Percentiles rank a stretch among this genome's conserved stretches.
These are phyloP conservation scores for Macaranga tanarius DNA, from an alignment of 441 rosid species.

Conservation along the genomic window DNA sequence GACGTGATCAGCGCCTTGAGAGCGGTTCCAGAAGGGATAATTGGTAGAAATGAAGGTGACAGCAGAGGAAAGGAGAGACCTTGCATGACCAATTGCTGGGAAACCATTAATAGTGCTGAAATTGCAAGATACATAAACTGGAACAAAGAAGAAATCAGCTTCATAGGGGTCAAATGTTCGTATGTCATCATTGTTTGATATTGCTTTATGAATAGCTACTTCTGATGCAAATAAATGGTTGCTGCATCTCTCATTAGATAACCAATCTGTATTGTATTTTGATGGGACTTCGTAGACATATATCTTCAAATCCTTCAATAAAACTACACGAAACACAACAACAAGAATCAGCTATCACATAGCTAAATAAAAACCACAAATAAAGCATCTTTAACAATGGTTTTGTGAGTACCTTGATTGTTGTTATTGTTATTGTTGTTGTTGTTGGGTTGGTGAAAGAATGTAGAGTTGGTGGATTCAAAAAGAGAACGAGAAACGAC, in stretches of 20 bases:
- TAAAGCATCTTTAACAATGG: not conserved
- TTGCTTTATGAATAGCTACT: constrained; percentile 79
- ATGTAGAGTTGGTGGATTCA: constrained; percentile 49
- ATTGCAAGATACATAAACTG: constrained; percentile 91
- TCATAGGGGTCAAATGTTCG: constrained; percentile 76
- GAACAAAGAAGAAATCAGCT: constrained; percentile 91
- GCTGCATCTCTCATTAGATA: constrained; percentile 71
- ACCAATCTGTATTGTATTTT: constrained; percentile 74
- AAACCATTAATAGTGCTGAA: constrained; percentile 89
- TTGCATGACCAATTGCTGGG: constrained; percentile 91
- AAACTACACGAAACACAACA: constrained; percentile 23
- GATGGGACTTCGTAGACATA: constrained; percentile 76
- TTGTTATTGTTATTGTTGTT: not conserved
- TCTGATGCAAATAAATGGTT: constrained; percentile 88
- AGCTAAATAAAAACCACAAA: not conserved
- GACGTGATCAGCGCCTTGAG: constrained; percentile 73
- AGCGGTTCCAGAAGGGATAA: constrained; percentile 82
- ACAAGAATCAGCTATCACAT: not conserved
- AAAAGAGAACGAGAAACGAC: constrained; percentile 63
- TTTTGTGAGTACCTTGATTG: constrained; percentile 22
- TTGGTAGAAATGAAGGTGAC: constrained; percentile 49
- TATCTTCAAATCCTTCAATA: constrained; percentile 63
- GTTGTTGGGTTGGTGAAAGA: constrained; percentile 22
- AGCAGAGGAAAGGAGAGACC: constrained; percentile 68
- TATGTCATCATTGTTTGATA: constrained; percentile 50